Percentiles rank a stretch among this genome's conserved stretches.
Evolutionary conservation across 1,139 yeast genomes (phyloP).

Genomic region (Debaryomycetaceae sp.): DNA sequence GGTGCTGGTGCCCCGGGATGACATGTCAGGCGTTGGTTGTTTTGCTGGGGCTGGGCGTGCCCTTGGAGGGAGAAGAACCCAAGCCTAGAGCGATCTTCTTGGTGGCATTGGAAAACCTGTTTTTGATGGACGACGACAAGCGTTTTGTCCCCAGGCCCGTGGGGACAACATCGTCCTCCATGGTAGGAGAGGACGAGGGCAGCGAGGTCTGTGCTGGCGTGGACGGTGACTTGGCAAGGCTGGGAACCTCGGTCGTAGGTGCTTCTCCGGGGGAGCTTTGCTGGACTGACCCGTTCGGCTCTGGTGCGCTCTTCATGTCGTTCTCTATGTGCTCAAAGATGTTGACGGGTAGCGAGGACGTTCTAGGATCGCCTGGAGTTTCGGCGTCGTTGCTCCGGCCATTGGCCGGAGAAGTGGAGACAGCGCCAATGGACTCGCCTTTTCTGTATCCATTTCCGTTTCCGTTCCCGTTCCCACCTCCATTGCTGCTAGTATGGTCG

Average conservation of each 20-base stretch:
- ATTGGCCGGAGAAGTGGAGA: neutral
- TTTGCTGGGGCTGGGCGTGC: neutral
- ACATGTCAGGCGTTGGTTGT: neutral
- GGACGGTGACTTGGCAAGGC: neutral
- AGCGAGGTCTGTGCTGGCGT: neutral
- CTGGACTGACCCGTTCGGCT: neutral
- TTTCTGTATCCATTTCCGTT: conserved; percentile 13
- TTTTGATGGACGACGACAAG: conserved; percentile 8
- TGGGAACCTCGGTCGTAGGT: neutral
- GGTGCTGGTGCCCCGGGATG: neutral
- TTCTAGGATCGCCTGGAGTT: conserved; percentile 9
- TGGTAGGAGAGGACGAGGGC: neutral
- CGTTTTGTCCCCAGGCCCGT: conserved; percentile 3
- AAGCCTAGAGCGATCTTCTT: conserved; percentile 19
- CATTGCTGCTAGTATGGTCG: conserved; percentile 31
- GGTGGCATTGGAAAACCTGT: conserved; percentile 18
- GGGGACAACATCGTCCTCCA: neutral
- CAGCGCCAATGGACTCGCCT: conserved; percentile 1
- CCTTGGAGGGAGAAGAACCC: conserved; percentile 4
- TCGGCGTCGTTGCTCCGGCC: conserved; percentile 26
- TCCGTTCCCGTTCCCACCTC: conserved; percentile 27
- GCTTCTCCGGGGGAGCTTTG: neutral
- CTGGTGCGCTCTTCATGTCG: conserved; percentile 6
- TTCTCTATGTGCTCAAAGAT: conserved; percentile 16
- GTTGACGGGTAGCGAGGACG: conserved; percentile 11